Conservation (phyloP, 176 grass and related monocot genomes). For the Pharus latifolius region DNA sequence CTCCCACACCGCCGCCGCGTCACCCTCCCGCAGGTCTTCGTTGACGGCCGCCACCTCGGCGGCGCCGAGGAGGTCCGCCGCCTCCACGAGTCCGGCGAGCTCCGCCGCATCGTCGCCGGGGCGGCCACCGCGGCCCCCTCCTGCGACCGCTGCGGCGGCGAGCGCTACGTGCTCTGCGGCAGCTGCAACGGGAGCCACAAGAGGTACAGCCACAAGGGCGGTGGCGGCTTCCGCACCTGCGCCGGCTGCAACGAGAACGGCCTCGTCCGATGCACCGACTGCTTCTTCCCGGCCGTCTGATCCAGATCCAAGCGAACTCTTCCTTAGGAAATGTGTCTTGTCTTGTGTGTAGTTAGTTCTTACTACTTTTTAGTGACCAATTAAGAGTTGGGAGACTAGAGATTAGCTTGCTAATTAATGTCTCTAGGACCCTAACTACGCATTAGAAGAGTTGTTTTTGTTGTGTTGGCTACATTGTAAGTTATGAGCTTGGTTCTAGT, state of each 20-base stretch:
- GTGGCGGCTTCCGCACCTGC: conserved; percentile 55
- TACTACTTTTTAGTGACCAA: no score
- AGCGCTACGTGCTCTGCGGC: conserved; percentile 54
- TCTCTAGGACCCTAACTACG: no score
- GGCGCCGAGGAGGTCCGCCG: conserved; percentile 66
- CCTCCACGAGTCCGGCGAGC: conserved; percentile 64
- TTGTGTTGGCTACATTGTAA: no score
- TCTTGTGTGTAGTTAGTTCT: no score
- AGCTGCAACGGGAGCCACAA: conserved; percentile 59
- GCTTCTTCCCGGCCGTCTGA: conserved; percentile 39
- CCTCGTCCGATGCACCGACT: conserved; percentile 46
- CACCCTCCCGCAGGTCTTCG: conserved; percentile 65
- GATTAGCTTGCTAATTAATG: no score
- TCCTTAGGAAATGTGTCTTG: no score
- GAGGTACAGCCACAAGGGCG: conserved; percentile 46
- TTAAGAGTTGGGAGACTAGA: no score
- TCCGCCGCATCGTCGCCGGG: conserved; percentile 28
- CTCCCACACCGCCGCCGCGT: conserved; percentile 12
- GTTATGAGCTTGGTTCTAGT: no score
- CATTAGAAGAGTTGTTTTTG: no score
- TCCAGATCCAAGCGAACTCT: conserved; percentile 25
- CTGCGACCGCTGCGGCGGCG: conserved; percentile 49
- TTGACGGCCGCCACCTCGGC: conserved; percentile 54
- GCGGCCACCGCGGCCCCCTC: neutral
- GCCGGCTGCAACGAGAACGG: conserved; percentile 59